Base-by-base conservation (phyloP, 2,329 filamentous ascomycete genomes). In the Sarocladiaceae sp. region DNA sequence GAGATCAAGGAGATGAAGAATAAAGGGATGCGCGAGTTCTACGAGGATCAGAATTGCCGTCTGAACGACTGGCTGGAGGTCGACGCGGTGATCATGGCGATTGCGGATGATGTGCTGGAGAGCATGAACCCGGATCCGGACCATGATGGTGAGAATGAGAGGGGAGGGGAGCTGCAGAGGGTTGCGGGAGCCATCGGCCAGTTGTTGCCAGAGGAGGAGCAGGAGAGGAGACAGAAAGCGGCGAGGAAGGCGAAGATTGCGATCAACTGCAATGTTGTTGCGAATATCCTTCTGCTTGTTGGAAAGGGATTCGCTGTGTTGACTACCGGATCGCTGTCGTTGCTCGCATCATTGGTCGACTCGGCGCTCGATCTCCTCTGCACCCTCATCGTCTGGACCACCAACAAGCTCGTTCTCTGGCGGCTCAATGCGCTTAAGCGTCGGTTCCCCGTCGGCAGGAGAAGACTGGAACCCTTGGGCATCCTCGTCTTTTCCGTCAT, bases 401-500 rank as follows among this genome's bases (percentile, higher is more conserved):
- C 84, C 0, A 87, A 83, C 3, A 75, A 76, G 54, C 70, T 88
- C 44, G 87, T 89, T 47, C 61, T 70, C 11, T 82, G 79, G 79
- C 69, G 59, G n/a, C 18, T 62, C 9, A 49, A 54, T 0, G 55
- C 58, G 1, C 55, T 62, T 44, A 77, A 79, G 52, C 84, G 87
- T 57, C 71, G 75, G 2, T 89, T 88, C 52, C 85, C 85, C 0
- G 80, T 88, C 13, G 85, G 85, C 3, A 73, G 85, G 16, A 74
- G 84, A 15, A 61, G 68, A 18, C 69, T 90, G 19, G 85, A 90
- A 54, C 85, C 85, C 0, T 71, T 90, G 3, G 85, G 85, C 15
- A 82, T 90, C 7, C 69, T 90, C 1, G 79, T 90, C 32, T 90
- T 90, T 64, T 84, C 82, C 16, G 76, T 88, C 50, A 85, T 90